Base-by-base conservation (phyloP, 1,284 basidiomycete genomes). In the Sanghuangporus sanghuang region DNA sequence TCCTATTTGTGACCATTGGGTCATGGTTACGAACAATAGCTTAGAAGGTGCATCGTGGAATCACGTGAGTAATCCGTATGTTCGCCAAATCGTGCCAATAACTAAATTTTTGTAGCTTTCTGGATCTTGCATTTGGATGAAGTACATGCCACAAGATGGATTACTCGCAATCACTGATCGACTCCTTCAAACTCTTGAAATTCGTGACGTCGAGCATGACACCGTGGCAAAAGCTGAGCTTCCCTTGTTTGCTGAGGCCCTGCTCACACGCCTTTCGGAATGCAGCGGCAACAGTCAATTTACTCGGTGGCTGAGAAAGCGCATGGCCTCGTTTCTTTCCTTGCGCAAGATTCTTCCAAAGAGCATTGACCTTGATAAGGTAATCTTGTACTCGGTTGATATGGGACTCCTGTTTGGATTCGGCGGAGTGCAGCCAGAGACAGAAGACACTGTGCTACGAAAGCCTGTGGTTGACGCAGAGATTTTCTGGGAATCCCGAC, bases 1-100 rank as follows among this genome's bases (percentile, higher is more conserved):
- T 16, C 61, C 67, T 1, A 72, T 74, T 21, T 68, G 72, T 53
- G 67, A 70, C 6, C 68, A 75, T 59, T 81, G 80, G 63, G 23
- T 53, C 9, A n/a, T 32, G 35, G 35, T 16, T 7, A 46, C 52
- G 8, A 16, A 21, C 2, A 21, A 23, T 27, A 23, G 7, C 16
- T 35, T 57, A 21, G 18, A 35, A 23, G 0, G 2, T 21, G 21
- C 9, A 44, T 44, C 62, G 11, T 49, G 39, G 52, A 23, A 50
- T 7, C 6, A 57, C 9, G 61, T 57, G 21, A 36, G 61, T 21
- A 6, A 18, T 21, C 16, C 12, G 8, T n/a, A 18, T 48, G 3
- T 7, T 32, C 18, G 9, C n/a, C 1, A 39, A 52, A 32, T 12
- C n/a, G 18, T 5, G 6, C 21, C 16, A 16, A 8, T 55, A 14